Percentiles rank a stretch among this genome's conserved stretches.
These are phyloP conservation scores for Coprinopsis marcescibilis DNA, from an alignment of 768 basidiomycete species.

Conservation along the genomic window DNA sequence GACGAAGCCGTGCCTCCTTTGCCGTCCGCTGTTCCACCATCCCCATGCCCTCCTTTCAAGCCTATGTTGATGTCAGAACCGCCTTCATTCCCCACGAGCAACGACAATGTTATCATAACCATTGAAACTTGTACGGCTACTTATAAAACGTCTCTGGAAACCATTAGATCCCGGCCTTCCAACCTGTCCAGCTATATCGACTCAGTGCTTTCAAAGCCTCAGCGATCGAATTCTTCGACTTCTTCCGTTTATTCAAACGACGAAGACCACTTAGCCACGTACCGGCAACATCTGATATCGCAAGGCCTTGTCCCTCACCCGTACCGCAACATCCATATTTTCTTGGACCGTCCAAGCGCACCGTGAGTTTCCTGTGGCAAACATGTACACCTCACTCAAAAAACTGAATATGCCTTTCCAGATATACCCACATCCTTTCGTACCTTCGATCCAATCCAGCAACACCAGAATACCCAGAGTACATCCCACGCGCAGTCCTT, in stretches of 20 bases:
- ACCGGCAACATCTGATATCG: slow-evolving; percentile 58
- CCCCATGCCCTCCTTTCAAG: slow-evolving; percentile 52
- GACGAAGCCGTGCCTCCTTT: slow-evolving; percentile 45
- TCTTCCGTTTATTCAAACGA: slow-evolving; percentile 49
- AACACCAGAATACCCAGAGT: slow-evolving; percentile 40
- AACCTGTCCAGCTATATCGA: slow-evolving; percentile 54
- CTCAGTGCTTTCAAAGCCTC: slow-evolving; percentile 34
- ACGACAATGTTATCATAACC: slow-evolving; percentile 58
- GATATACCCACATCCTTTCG: slow-evolving; percentile 64
- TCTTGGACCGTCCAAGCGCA: slow-evolving; percentile 73
- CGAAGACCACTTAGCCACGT: slow-evolving; percentile 48
- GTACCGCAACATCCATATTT: slow-evolving; percentile 55
- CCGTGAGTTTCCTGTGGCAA: slow-evolving; percentile 60
- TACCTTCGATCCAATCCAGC: slow-evolving; percentile 60
- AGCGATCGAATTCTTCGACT: slow-evolving; percentile 32
- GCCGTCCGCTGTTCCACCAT: slow-evolving; percentile 36
- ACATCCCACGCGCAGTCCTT: slow-evolving; percentile 51
- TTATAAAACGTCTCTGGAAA: slow-evolving; percentile 59
- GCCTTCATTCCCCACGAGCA: slow-evolving; percentile 44
- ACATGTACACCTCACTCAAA: background rate
- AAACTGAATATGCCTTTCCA: slow-evolving; percentile 20
- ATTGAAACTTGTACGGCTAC: slow-evolving; percentile 69
- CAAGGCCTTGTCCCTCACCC: slow-evolving; percentile 47
- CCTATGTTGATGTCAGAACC: slow-evolving; percentile 60
- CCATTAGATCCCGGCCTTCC: slow-evolving; percentile 65